Evolutionary conservation across 345 rosid genomes (phyloP).

Genomic region (Brassica cretica): DNA sequence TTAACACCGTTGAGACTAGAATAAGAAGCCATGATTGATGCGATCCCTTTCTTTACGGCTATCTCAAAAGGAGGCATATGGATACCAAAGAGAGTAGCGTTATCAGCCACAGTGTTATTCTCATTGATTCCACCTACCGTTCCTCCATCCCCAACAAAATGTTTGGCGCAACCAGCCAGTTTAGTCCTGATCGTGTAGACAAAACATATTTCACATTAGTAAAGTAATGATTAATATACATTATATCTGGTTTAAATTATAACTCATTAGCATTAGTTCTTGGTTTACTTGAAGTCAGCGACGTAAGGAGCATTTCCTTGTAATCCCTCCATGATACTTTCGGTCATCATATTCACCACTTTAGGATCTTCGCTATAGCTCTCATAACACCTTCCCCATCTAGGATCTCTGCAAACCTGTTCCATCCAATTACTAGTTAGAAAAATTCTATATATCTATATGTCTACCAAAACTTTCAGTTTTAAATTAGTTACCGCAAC

Average conservation of each 20-base stretch:
- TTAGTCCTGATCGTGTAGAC: constrained; percentile 49
- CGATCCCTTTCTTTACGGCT: constrained; percentile 76
- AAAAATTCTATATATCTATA: background rate
- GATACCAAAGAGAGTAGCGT: constrained; percentile 57
- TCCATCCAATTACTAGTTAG: constrained; percentile 8
- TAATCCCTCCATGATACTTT: constrained; percentile 66
- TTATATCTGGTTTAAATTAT: background rate
- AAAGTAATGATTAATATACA: background rate
- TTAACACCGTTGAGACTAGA: constrained; percentile 89
- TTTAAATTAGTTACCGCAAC: constrained; percentile 64
- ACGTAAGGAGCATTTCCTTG: constrained; percentile 79
- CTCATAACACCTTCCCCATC: constrained; percentile 97
- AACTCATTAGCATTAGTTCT: background rate
- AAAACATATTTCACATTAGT: constrained; percentile 5
- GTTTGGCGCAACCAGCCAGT: constrained; percentile 93
- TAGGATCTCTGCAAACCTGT: constrained; percentile 94
- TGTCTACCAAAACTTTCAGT: background rate
- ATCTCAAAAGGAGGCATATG: constrained; percentile 82
- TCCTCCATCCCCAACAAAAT: constrained; percentile 95
- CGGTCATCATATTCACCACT: constrained; percentile 71
- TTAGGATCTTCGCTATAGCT: constrained; percentile 84
- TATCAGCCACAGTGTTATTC: constrained; percentile 58
- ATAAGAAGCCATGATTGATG: constrained; percentile 85
- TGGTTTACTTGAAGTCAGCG: constrained; percentile 28
- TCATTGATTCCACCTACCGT: constrained; percentile 71